Evolutionary conservation across 148 eudicot species (phyloP).

Genomic region (Amaranthus cruentus): DNA sequence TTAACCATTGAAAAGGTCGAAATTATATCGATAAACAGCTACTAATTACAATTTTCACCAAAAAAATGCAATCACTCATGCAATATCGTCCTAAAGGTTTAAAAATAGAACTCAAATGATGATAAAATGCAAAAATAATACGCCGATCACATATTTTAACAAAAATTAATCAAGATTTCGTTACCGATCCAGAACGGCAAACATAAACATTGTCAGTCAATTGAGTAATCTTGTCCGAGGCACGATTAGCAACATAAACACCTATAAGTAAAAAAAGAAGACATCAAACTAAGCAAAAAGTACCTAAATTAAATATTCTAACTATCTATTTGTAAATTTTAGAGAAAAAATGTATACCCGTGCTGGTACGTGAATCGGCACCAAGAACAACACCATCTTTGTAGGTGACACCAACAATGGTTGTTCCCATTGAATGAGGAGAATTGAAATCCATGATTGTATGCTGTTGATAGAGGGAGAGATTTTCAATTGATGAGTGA

Average conservation of each 20-base stretch:
- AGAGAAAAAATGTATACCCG: conserved; percentile 40
- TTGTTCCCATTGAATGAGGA: conserved; percentile 88
- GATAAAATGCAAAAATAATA: too few species aligned
- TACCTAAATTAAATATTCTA: not conserved
- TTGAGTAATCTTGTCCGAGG: conserved; percentile 94
- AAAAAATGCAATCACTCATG: not conserved
- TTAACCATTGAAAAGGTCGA: too few species aligned
- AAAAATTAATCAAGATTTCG: not conserved
- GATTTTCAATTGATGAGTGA: too few species aligned
- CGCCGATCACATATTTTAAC: not conserved
- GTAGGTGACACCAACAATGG: conserved; percentile 97
- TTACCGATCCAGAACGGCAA: conserved; percentile 99
- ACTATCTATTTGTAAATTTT: not conserved
- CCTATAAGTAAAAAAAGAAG: conserved; percentile 34
- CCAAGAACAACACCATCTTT: conserved; percentile 93
- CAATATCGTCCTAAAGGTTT: too few species aligned
- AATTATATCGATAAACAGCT: not conserved
- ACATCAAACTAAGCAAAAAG: not conserved
- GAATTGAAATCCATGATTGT: conserved; percentile 20
- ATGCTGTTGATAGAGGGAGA: too few species aligned
- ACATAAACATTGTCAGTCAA: conserved; percentile 90
- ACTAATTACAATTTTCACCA: not conserved
- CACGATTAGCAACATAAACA: conserved; percentile 96
- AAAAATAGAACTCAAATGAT: not conserved
- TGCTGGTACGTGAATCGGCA: conserved; percentile 98